Evolutionary conservation across 1,284 basidiomycete genomes (phyloP), one percentile per base, ranked within the genome.

Genomic region (Marasmius sp.): DNA sequence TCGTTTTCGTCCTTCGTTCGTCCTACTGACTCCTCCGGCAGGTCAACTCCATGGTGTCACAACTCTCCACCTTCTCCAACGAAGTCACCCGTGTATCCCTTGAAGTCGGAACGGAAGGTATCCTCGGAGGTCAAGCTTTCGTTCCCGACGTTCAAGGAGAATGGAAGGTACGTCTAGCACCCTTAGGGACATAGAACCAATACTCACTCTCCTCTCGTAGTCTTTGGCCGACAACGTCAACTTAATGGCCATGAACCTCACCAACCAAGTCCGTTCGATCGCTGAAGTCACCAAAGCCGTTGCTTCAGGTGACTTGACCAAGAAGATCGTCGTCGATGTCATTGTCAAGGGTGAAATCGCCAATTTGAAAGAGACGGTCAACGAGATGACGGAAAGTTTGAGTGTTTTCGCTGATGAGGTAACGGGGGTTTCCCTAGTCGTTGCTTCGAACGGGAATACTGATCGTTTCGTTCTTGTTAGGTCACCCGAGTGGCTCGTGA

Each of bases 51-150:
- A 97, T 97, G 94, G 94, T 96, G 65, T 85, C 83, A 20, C 91
- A 94, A 70, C 75, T 96, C 45, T 90, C 87, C n/a, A 91, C 89
- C 2, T 83, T 96, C 51, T 91, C 93, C 2, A 88, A 87, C 60
- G 93, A 95, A 72, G 93, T 98, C 62, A 93, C 90, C 1, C 86
- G 92, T 64, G 92, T 94, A 1, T 61, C 59, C 18, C 38, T 66
- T 61, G 95, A 97, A 75, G 95, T 98, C 67, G 95, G 95, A 58
- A 97, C 93, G 37, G 94, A 98, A 74, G 96, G 96, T 71, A 97
- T 94, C 66, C 83, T 99, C 69, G 97, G 97, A 66, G 97, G 97
- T 1, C 97, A 98, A 72, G 94, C 94, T 0, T 84, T 81, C 62
- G 94, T 96, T 0, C 90, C 91, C 12, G 93, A 91, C 59, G 93